phyloP scores from a whole-genome alignment of 2,329 filamentous ascomycete genomes.

The Myriosclerotinia curreyana region DNA sequence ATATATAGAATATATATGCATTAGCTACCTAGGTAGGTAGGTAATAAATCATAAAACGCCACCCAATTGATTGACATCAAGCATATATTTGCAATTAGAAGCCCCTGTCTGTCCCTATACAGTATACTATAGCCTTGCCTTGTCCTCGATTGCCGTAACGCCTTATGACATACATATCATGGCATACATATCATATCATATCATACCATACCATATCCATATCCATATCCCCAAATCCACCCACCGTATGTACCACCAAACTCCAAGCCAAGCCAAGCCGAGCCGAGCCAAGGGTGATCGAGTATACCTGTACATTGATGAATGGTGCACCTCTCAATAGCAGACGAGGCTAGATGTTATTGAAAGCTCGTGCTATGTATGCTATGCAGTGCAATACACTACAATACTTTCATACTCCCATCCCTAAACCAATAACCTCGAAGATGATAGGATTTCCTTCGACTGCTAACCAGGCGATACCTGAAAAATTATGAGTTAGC shows the following conservation, averaged over 20 bases:
- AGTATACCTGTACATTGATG: neutral
- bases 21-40: too few relatives aligned
- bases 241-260: conserved; percentile 14
- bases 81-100: neutral
- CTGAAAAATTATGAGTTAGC: conserved; percentile 43
- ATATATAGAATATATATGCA: neutral
- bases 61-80: neutral
- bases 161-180: conserved; percentile 15
- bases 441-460: conserved; percentile 46
- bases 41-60: neutral
- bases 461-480: conserved; percentile 76
- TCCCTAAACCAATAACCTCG: conserved; percentile 44
- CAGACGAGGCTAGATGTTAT: neutral
- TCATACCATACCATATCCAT: too few relatives aligned
- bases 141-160: conserved; percentile 16
- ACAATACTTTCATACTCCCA: conserved; percentile 28
- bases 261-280: too few relatives aligned
- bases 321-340: neutral
- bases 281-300: neutral
- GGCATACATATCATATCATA: too few relatives aligned
- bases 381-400: neutral
- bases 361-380: neutral
- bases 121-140: neutral
- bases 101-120: too few relatives aligned
- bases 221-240: conserved; percentile 16